Evolutionary conservation across 192 early-diverging fungal genomes (phyloP).

Genomic region (Backusella parvicylindrica): DNA sequence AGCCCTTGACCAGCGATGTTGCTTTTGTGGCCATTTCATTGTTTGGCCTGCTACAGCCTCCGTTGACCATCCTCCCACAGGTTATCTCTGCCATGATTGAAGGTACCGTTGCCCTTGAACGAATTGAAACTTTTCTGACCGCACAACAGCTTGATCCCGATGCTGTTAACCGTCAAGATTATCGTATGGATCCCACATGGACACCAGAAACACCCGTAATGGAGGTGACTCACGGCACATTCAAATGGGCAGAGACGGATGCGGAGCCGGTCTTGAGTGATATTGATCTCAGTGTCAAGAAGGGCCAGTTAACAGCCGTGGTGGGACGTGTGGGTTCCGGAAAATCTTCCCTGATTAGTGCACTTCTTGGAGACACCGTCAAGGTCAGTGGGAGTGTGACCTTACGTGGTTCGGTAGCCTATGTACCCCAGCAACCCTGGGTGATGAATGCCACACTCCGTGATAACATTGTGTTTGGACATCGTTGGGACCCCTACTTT

Average conservation of each 20-base stretch:
- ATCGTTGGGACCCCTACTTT: constrained; percentile 46
- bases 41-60: constrained; percentile 47
- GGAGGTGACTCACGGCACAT: constrained; percentile 9
- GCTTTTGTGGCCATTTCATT: constrained; percentile 30
- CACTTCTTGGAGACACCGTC: constrained; percentile 82
- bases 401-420: constrained; percentile 67
- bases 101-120: constrained; percentile 36
- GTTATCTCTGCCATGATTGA: constrained; percentile 33
- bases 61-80: constrained; percentile 41
- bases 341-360: constrained; percentile 81
- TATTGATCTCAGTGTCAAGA: constrained; percentile 30
- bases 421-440: constrained; percentile 84
- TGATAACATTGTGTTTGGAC: constrained; percentile 71
- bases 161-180: constrained; percentile 59
- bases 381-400: constrained; percentile 52
- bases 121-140: constrained; percentile 43
- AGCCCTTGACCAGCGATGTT: constrained; percentile 35
- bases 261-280: constrained; percentile 34
- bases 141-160: constrained; percentile 60
- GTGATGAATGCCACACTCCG: constrained; percentile 77
- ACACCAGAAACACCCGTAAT: constrained; percentile 33
- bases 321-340: constrained; percentile 82
- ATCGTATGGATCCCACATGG: constrained; percentile 64
- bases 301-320: constrained; percentile 69
- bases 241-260: constrained; percentile 26